Evolutionary conservation across 2,329 filamentous ascomycete species (phyloP).

Genomic region (Aschersonia sp.): DNA sequence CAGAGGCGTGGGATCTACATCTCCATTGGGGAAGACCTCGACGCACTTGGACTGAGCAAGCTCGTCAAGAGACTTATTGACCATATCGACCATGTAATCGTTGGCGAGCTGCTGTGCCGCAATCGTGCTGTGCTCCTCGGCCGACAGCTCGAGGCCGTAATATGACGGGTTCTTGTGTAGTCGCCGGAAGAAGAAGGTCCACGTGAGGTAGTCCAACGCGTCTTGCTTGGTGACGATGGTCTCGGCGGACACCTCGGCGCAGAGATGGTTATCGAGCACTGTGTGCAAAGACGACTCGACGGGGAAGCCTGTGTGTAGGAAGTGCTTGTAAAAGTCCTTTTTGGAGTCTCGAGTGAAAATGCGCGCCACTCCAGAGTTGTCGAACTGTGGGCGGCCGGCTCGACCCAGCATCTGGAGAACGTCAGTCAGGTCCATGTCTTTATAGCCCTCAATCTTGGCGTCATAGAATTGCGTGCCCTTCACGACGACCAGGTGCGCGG

Average conservation of each 20-base stretch:
- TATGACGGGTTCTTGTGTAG: slow-evolving; percentile 98
- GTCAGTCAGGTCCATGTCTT: slow-evolving; percentile 97
- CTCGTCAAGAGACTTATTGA: slow-evolving; percentile 72
- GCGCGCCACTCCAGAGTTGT: slow-evolving; percentile 85
- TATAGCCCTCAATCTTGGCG: slow-evolving; percentile 93
- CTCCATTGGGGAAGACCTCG: slow-evolving; percentile 68
- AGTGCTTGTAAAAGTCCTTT: slow-evolving; percentile 99
- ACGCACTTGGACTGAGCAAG: slow-evolving; percentile 77
- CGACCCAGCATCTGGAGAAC: slow-evolving; percentile 96
- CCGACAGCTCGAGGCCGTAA: slow-evolving; percentile 87
- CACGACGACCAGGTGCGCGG: slow-evolving; percentile 90
- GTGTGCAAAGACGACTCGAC: slow-evolving; percentile 95
- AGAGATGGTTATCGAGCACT: slow-evolving; percentile 91
- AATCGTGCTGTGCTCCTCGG: slow-evolving; percentile 81
- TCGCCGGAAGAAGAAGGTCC: slow-evolving; percentile 98
- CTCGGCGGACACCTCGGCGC: slow-evolving; percentile 85
- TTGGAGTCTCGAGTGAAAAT: slow-evolving; percentile 97
- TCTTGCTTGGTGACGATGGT: slow-evolving; percentile 93
- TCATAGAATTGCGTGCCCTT: slow-evolving; percentile 98
- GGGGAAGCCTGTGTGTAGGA: slow-evolving; percentile 92
- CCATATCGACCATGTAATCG: slow-evolving; percentile 87
- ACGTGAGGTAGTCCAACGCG: slow-evolving; percentile 91
- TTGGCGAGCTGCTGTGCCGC: slow-evolving; percentile 78
- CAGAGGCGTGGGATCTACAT: slow-evolving; percentile 77
- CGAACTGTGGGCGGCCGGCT: slow-evolving; percentile 91